Conservation (phyloP, 805 yeast genomes). For the Kluyveromyces starmeri region DNA sequence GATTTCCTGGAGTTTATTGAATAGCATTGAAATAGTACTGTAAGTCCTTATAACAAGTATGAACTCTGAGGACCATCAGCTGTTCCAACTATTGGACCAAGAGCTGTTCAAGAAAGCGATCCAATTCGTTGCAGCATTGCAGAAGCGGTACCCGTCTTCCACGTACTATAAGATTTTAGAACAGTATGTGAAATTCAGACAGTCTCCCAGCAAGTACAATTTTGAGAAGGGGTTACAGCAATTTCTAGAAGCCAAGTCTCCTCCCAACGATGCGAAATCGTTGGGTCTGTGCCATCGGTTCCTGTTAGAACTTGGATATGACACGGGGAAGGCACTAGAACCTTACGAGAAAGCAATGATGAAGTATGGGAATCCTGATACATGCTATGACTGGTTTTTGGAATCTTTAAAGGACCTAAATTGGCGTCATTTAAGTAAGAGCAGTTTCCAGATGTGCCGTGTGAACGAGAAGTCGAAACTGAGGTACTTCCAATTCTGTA, state of each 20-base stretch:
- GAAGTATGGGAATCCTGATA: conserved; percentile 43
- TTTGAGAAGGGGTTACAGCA: conserved; percentile 23
- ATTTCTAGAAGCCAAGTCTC: conserved; percentile 15
- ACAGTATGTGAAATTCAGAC: conserved; percentile 24
- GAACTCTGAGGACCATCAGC: conserved; percentile 5
- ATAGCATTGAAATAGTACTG: too few relatives aligned
- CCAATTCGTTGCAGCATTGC: conserved; percentile 25
- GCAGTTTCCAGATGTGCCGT: conserved; percentile 34
- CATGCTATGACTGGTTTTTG: conserved; percentile 50
- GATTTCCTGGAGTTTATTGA: too few relatives aligned
- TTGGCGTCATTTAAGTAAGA: conserved; percentile 44
- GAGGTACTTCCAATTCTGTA: conserved; percentile 40
- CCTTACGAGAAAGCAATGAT: conserved; percentile 51
- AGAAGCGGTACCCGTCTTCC: conserved; percentile 47
- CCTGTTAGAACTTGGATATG: conserved; percentile 33
- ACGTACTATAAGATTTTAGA: conserved; percentile 38
- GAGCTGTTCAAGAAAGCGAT: conserved; percentile 6
- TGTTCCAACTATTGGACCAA: conserved; percentile 1
- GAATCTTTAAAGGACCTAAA: conserved; percentile 41
- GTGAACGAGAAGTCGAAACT: conserved; percentile 31
- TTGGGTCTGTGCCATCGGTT: conserved; percentile 40
- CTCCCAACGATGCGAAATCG: conserved; percentile 42
- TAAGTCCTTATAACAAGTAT: too few relatives aligned
- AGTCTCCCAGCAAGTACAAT: conserved; percentile 25
- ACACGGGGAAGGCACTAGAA: conserved; percentile 32